A percentile compares a stretch with the other conserved stretches of the same genome.
These are phyloP conservation scores for Myriosclerotinia duriaeana DNA, from an alignment of 2,329 filamentous ascomycete species.

Conservation along the genomic window DNA sequence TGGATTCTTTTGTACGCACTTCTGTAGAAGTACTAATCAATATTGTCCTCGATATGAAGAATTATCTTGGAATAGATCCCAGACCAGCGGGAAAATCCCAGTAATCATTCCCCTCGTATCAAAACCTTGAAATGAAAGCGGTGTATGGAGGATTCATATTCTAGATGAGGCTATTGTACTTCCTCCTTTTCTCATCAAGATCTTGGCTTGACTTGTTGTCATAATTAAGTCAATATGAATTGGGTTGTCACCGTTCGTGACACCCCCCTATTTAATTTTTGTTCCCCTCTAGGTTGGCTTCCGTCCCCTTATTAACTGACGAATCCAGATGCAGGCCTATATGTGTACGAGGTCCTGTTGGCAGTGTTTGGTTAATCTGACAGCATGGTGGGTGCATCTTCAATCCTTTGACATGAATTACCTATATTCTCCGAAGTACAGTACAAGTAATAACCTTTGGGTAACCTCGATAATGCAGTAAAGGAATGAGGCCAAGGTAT, in stretches of 20 bases:
- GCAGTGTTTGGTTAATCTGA: conserved; percentile 23
- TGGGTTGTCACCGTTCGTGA: conserved; percentile 13
- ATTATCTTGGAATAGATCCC: conserved; percentile 2
- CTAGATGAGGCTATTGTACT: conserved; percentile 19
- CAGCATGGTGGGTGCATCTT: conserved; percentile 25
- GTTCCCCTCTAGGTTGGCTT: conserved; percentile 24
- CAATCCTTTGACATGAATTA: conserved; percentile 20
- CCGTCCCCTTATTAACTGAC: conserved; percentile 21
- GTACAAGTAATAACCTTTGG: conserved; percentile 16
- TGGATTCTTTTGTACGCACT: conserved; percentile 1
- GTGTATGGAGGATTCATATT: conserved; percentile 19
- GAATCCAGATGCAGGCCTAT: conserved; percentile 22
- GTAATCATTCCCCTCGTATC: conserved; percentile 8
- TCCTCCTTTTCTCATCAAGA: conserved; percentile 17
- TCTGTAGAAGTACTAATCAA: conserved; percentile 12
- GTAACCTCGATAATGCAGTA: conserved; percentile 21
- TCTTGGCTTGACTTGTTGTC: conserved; percentile 22
- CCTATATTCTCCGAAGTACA: conserved; percentile 15
- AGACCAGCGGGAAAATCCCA: neutral
- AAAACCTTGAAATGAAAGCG: conserved; percentile 17
- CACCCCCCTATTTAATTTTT: conserved; percentile 20
- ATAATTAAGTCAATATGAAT: conserved; percentile 5
- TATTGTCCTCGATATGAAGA: conserved; percentile 1
- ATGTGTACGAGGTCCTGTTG: conserved; percentile 21
- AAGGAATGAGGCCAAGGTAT: conserved; percentile 18